Base-by-base conservation (phyloP, 2,329 filamentous ascomycete genomes). In the Chaetomium globosum region DNA sequence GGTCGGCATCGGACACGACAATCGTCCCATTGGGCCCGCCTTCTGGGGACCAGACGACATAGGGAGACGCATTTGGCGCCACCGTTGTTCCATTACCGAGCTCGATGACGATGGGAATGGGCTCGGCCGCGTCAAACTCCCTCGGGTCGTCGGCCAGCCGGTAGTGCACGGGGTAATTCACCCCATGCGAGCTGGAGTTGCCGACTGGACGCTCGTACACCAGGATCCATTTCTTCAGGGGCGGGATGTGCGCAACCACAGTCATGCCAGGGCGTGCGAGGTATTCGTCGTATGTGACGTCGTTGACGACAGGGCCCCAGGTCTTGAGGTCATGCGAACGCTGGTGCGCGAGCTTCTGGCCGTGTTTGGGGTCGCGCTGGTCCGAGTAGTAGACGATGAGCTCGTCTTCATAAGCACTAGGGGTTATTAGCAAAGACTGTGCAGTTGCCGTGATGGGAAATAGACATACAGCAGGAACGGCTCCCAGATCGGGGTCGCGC, bases 321-420 rank as follows among this genome's bases (percentile, higher is more conserved):
- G 74, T 83, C 65, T 79, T 75, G 23, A 90, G 79, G 71, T 91
- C 86, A 1, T 76, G 80, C 2, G 85, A 82, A 19, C 80, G 80
- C 75, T 90, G 87, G 74, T 91, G 88, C 2, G 85, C 81, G 48
- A 91, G 80, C 73, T 90, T 89, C 75, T 91, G 89, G 21, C 88
- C 89, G 72, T 91, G 80, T 1, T 78, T 78, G 68, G 86, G 81
- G 67, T 87, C 87, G 43, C 89, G 83, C 73, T 91, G 89, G 74
- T 91, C 89, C 1, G 88, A 87, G 78, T 91, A 91, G 79, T 89
- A 91, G 71, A 83, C 79, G 43, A 91, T 82, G 21, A 91, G 77
- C 59, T 84, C 79, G 61, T 84, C 80, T 63, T 89, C 77, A 73
- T 87, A 82, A 53, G 31, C 21, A 31, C 61, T 63, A 23, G 6